Evolutionary conservation across 768 basidiomycete genomes (phyloP).

Genomic region (Lentinula sp.): DNA sequence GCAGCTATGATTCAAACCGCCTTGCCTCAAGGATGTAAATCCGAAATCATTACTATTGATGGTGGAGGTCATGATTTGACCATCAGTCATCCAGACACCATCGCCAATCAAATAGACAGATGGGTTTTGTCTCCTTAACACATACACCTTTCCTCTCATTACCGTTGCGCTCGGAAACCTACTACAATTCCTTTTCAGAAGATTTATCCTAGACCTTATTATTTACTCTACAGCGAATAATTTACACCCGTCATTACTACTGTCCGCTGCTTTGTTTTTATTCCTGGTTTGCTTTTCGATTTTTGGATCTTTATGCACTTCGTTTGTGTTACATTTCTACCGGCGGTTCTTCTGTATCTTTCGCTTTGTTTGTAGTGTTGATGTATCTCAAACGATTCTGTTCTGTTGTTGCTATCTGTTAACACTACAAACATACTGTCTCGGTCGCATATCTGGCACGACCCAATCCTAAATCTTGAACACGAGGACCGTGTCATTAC

Average conservation of each 20-base stretch:
- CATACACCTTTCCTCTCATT: background rate
- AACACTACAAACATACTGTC: background rate
- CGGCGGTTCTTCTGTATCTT: background rate
- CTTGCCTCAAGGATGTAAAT: slow-evolving; percentile 29
- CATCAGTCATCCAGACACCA: slow-evolving; percentile 28
- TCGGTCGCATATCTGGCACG: too few species aligned
- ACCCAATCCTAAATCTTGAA: too few species aligned
- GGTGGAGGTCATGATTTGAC: slow-evolving; percentile 51
- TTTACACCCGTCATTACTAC: background rate
- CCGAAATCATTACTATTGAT: slow-evolving; percentile 40
- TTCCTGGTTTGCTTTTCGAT: background rate
- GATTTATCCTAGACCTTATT: background rate
- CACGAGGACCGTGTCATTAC: too few species aligned
- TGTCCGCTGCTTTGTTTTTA: too few species aligned
- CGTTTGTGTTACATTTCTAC: background rate
- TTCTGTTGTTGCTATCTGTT: background rate
- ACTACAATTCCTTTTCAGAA: background rate
- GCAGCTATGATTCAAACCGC: slow-evolving; percentile 38
- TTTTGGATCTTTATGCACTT: slow-evolving; percentile 1
- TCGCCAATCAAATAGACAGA: slow-evolving; percentile 1
- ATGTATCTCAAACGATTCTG: background rate
- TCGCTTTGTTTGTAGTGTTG: background rate
- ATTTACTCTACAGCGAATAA: background rate
- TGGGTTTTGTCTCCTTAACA: background rate
- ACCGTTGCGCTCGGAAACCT: background rate